These are phyloP conservation scores for Alternaria brassicae DNA, from an alignment of 2,329 filamentous ascomycete genomes.

Conservation along the genomic window DNA sequence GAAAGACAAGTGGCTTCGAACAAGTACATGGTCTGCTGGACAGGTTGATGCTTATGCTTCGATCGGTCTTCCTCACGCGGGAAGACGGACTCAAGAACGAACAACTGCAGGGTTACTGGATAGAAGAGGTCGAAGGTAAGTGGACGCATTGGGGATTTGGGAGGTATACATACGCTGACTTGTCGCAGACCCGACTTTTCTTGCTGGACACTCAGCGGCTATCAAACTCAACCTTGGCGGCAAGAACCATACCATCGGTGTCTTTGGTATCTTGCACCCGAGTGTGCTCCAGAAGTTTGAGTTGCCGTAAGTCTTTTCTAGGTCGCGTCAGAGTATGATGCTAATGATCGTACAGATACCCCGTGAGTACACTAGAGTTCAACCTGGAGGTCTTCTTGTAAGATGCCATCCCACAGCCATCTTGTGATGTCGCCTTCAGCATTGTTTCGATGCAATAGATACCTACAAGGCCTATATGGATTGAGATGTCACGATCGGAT, in stretches of 20 bases:
- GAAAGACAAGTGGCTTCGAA: constrained; percentile 93
- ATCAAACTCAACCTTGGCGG: constrained; percentile 78
- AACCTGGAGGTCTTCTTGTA: constrained; percentile 93
- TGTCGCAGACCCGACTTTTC: constrained; percentile 78
- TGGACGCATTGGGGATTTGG: constrained; percentile 3
- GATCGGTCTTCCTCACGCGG: constrained; percentile 77
- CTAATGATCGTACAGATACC: constrained; percentile 65
- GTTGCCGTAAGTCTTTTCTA: constrained; percentile 66
- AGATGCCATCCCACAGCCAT: no score
- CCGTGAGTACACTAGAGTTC: constrained; percentile 91
- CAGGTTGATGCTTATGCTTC: constrained; percentile 90
- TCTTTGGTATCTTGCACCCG: constrained; percentile 93
- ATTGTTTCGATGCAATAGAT: background rate
- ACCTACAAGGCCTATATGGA: no score
- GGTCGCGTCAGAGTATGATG: constrained; percentile 15
- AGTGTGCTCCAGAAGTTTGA: constrained; percentile 93
- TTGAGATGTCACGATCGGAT: background rate
- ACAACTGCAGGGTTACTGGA: constrained; percentile 81
- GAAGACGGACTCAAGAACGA: constrained; percentile 69
- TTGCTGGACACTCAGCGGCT: constrained; percentile 85
- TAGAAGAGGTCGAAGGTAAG: constrained; percentile 83
- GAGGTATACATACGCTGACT: constrained; percentile 13
- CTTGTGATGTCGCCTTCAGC: no score
- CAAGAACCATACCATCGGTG: constrained; percentile 79
- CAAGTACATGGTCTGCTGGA: constrained; percentile 93